Conservation (phyloP, 2,329 filamentous ascomycete genomes). For the Xylaria sp. region DNA sequence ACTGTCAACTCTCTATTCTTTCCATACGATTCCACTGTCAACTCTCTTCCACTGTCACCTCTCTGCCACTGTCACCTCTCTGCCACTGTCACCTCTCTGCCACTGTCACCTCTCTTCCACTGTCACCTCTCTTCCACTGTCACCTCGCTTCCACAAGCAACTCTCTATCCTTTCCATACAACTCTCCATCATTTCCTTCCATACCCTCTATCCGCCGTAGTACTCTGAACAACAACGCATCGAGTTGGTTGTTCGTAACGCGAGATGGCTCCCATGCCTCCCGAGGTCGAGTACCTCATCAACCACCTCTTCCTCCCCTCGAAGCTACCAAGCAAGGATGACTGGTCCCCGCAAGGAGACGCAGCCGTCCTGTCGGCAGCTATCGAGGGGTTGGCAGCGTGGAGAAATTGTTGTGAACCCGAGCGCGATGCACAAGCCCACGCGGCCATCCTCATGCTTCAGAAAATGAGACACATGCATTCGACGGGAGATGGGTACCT, state of each 20-base stretch:
- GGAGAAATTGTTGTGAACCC: background rate
- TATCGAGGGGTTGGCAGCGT: conserved; percentile 5
- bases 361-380: conserved; percentile 1
- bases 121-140: no score
- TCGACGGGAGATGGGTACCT: conserved; percentile 3
- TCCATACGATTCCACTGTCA: no score
- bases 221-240: background rate
- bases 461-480: conserved; percentile 6
- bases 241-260: no score
- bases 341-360: conserved; percentile 13
- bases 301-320: conserved; percentile 23
- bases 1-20: no score
- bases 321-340: conserved; percentile 16
- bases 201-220: background rate
- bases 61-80: no score
- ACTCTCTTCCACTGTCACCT: no score
- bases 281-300: conserved; percentile 14
- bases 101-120: no score
- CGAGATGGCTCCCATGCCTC: background rate
- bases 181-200: background rate
- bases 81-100: no score
- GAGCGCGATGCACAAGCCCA: background rate
- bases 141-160: no score
- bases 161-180: no score
- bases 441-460: conserved; percentile 8